These are phyloP conservation scores for Raffaelea deltoideospora DNA, from an alignment of 2,329 filamentous ascomycete genomes.

Conservation along the genomic window DNA sequence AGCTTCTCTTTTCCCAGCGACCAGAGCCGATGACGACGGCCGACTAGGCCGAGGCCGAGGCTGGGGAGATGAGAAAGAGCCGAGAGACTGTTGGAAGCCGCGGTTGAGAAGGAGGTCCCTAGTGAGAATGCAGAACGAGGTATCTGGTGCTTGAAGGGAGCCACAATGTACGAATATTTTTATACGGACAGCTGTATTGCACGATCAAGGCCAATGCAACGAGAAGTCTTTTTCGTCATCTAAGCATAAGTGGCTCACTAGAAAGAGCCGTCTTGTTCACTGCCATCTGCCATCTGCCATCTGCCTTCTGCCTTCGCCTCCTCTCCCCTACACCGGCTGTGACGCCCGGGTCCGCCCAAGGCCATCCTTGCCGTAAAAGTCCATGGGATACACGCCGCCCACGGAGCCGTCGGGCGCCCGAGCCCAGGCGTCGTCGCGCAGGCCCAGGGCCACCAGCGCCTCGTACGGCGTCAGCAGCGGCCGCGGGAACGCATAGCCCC, in stretches of 20 bases:
- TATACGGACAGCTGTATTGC: too few species aligned
- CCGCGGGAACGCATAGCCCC: slow-evolving; percentile 88
- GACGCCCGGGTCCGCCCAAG: slow-evolving; percentile 58
- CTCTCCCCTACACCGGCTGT: neutral
- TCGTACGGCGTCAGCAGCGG: slow-evolving; percentile 90
- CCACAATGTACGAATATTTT: too few species aligned
- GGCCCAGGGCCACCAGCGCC: slow-evolving; percentile 76
- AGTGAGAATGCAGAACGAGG: neutral
- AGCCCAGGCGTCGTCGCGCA: slow-evolving; percentile 52
- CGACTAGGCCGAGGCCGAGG: too few species aligned
- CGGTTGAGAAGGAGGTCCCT: too few species aligned
- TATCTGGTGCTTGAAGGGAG: too few species aligned
- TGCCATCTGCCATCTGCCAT: too few species aligned
- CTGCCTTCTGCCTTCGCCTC: too few species aligned
- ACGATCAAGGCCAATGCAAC: too few species aligned
- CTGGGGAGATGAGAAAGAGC: too few species aligned
- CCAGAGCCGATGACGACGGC: slow-evolving; percentile 68
- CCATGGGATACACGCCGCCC: slow-evolving; percentile 79
- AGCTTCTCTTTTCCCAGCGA: slow-evolving; percentile 68
- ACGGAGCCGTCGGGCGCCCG: slow-evolving; percentile 33
- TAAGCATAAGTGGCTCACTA: too few species aligned
- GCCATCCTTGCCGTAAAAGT: slow-evolving; percentile 90
- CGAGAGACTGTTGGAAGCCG: neutral
- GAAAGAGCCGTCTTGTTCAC: neutral
- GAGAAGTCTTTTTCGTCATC: neutral